These are phyloP conservation scores for Trebouxia gelatinosa DNA, from an alignment of 163 green algal species.

Conservation along the genomic window DNA sequence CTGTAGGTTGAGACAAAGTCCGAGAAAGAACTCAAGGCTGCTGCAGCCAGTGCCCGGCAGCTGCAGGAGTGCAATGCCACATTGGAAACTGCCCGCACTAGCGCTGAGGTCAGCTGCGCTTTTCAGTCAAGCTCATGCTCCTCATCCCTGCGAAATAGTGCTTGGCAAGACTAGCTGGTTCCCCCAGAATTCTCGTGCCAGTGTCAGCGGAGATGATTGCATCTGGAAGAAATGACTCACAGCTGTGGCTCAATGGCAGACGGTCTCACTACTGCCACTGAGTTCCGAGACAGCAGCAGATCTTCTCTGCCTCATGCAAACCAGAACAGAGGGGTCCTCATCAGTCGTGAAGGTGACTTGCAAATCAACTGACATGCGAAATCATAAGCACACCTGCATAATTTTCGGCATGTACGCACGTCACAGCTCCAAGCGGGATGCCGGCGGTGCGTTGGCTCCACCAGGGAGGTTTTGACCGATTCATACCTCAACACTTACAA, in stretches of 20 bases:
- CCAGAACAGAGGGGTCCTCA: too few relatives aligned
- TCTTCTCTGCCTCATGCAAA: constrained; percentile 17
- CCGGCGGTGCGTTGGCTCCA: constrained; percentile 15
- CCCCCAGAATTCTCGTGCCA: too few relatives aligned
- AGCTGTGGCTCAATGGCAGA: neutral
- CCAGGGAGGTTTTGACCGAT: neutral
- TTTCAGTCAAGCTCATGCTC: constrained; percentile 61
- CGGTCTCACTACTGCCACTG: neutral
- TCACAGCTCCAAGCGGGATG: neutral
- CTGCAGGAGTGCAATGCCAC: too few relatives aligned
- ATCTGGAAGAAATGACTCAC: neutral
- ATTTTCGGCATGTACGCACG: neutral
- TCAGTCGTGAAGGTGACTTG: neutral
- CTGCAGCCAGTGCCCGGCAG: too few relatives aligned
- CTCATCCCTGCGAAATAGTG: constrained; percentile 50
- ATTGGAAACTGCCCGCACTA: too few relatives aligned
- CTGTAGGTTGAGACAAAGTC: too few relatives aligned
- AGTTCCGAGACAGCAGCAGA: neutral
- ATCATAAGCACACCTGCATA: neutral
- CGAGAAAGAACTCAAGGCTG: too few relatives aligned
- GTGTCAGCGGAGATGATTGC: neutral
- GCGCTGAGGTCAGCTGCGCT: too few relatives aligned
- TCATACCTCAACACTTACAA: constrained; percentile 3
- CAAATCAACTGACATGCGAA: neutral
- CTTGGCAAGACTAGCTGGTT: neutral